Evolutionary conservation across 2,329 filamentous ascomycete genomes (phyloP).

Genomic region (Leptodontidium sp.): DNA sequence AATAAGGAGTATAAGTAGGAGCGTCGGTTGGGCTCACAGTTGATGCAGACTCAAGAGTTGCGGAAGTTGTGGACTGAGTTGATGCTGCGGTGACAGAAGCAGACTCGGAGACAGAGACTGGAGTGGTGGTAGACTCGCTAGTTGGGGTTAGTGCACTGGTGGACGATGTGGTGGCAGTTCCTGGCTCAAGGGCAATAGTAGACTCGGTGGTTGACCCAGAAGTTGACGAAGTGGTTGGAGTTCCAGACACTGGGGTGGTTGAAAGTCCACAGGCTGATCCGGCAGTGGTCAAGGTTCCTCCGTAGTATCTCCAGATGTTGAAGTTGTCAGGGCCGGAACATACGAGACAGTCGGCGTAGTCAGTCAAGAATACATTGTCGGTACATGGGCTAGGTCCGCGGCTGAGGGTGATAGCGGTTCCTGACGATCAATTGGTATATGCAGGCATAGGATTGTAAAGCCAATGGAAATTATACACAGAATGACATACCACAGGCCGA

Average conservation of each 20-base stretch:
- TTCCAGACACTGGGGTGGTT: constrained; percentile 16
- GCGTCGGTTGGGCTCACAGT: constrained; percentile 1
- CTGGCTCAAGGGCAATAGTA: neutral
- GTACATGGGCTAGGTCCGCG: constrained; percentile 28
- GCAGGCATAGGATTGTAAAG: neutral
- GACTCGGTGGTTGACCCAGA: constrained; percentile 2
- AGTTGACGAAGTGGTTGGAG: neutral
- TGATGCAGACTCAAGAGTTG: neutral
- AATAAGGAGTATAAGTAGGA: constrained; percentile 2
- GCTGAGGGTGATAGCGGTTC: constrained; percentile 28
- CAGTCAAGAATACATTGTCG: constrained; percentile 30
- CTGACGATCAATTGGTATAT: neutral
- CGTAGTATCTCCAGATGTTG: constrained; percentile 39
- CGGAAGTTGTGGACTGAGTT: neutral
- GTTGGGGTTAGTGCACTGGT: neutral
- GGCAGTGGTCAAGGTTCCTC: constrained; percentile 27
- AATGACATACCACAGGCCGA: constrained; percentile 31
- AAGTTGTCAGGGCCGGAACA: constrained; percentile 37
- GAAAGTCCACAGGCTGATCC: constrained; percentile 31
- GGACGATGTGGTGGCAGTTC: neutral
- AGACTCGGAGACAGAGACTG: neutral
- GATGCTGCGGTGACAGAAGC: neutral
- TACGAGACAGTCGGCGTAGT: constrained; percentile 35
- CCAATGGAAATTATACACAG: neutral
- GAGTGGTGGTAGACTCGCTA: constrained; percentile 9